A percentile compares a stretch with the other conserved stretches of the same genome.
These are phyloP conservation scores for Croton setiger DNA, from an alignment of 441 rosid genomes.

Conservation along the genomic window DNA sequence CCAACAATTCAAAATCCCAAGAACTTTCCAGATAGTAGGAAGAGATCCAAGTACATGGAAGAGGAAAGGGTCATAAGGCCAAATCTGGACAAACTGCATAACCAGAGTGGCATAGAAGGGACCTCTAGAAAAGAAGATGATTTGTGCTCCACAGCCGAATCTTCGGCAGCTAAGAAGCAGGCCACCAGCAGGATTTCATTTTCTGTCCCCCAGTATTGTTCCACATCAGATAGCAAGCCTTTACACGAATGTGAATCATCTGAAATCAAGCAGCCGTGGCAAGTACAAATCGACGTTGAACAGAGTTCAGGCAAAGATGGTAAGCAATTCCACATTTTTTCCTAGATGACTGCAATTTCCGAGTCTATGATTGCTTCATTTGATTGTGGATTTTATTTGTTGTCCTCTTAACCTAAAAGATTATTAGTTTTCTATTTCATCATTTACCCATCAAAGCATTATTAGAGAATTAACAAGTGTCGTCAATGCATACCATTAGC, in stretches of 20 bases:
- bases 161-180: constrained; percentile 51
- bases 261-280: constrained; percentile 35
- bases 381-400: constrained; percentile 1
- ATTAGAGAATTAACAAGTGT: background rate
- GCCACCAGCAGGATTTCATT: constrained; percentile 38
- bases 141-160: constrained; percentile 67
- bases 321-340: constrained; percentile 19
- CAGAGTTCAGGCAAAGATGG: constrained; percentile 39
- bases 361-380: background rate
- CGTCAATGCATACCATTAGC: background rate
- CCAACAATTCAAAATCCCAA: constrained; percentile 42
- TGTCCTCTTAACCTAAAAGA: background rate
- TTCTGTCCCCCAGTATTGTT: constrained; percentile 55
- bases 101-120: constrained; percentile 23
- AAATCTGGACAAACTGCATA: constrained; percentile 24
- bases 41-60: constrained; percentile 39
- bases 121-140: constrained; percentile 43
- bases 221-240: constrained; percentile 43
- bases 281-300: constrained; percentile 35
- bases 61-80: constrained; percentile 24
- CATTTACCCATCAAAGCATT: background rate
- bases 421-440: background rate
- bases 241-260: constrained; percentile 44
- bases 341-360: background rate
- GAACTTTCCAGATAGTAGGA: constrained; percentile 34